Percentiles rank a stretch among this genome's conserved stretches.
Conservation (phyloP, 2,329 filamentous ascomycete species). For the Colletotrichum coccodes region DNA sequence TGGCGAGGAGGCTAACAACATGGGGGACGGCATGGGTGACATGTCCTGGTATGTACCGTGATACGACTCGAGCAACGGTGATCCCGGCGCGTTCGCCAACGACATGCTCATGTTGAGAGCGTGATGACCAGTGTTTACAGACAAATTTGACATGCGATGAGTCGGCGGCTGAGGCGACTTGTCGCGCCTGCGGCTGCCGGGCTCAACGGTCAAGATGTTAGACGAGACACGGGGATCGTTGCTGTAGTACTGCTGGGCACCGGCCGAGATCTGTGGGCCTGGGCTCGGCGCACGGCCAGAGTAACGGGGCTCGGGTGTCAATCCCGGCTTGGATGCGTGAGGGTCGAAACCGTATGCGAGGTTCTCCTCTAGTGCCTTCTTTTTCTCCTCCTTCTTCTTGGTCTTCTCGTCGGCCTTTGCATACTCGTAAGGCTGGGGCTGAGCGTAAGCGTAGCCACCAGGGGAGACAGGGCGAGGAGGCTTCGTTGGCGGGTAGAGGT, state of each 20-base stretch:
- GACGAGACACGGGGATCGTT: constrained; percentile 50
- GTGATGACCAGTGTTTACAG: constrained; percentile 58
- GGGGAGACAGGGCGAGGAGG: constrained; percentile 31
- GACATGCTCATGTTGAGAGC: constrained; percentile 49
- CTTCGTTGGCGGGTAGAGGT: constrained; percentile 44
- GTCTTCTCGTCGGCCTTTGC: constrained; percentile 34
- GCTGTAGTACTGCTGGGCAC: constrained; percentile 41
- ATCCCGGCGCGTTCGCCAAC: constrained; percentile 73
- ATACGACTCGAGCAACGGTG: constrained; percentile 91
- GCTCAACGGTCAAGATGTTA: constrained; percentile 55
- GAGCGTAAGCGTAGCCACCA: constrained; percentile 39
- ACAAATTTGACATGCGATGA: constrained; percentile 62
- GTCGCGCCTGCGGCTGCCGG: constrained; percentile 48
- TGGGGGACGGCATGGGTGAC: constrained; percentile 91
- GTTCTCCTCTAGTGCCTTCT: constrained; percentile 51
- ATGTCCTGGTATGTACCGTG: constrained; percentile 93
- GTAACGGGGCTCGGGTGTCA: constrained; percentile 18
- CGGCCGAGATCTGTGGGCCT: constrained; percentile 29
- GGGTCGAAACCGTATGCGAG: constrained; percentile 59
- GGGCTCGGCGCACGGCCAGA: constrained; percentile 27
- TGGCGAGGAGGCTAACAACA: constrained; percentile 60
- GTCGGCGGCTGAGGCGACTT: constrained; percentile 60
- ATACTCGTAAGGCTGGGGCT: constrained; percentile 42
- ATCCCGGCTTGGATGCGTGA: constrained; percentile 26
- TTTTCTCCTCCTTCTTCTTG: constrained; percentile 45